Conservation (phyloP, 805 yeast genomes). For the Tetrapisispora iriomotensis region DNA sequence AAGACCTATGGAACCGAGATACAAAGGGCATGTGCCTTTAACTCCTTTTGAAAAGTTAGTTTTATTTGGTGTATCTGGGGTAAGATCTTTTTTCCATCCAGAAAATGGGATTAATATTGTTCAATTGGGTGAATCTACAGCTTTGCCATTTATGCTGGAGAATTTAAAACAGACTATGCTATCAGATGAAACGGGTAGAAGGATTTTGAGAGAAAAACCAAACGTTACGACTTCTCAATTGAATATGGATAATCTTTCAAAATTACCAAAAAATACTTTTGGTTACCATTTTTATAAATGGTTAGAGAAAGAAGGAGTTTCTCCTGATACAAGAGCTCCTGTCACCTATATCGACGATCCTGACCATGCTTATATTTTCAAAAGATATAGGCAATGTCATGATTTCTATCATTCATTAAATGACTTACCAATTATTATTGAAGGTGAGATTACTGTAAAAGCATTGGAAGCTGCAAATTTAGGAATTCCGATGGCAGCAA, state of each 20-base stretch:
- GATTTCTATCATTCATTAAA: slow-evolving; percentile 92
- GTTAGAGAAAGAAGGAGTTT: slow-evolving; percentile 78
- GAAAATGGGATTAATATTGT: slow-evolving; percentile 67
- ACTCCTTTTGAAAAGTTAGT: slow-evolving; percentile 49
- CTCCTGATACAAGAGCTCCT: slow-evolving; percentile 87
- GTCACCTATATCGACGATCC: slow-evolving; percentile 84
- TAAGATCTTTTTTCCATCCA: slow-evolving; percentile 71
- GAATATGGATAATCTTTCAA: slow-evolving; percentile 48
- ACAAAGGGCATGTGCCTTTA: slow-evolving; percentile 75
- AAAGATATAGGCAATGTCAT: slow-evolving; percentile 91
- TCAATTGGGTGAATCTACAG: slow-evolving; percentile 85
- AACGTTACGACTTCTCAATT: slow-evolving; percentile 67
- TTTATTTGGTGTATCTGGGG: slow-evolving; percentile 61
- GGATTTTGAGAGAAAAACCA: slow-evolving; percentile 70
- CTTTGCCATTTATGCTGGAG: slow-evolving; percentile 56
- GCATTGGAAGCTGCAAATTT: slow-evolving; percentile 86
- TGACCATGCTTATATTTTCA: slow-evolving; percentile 85
- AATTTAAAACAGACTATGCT: slow-evolving; percentile 66
- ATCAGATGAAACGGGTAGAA: slow-evolving; percentile 62
- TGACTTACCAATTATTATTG: slow-evolving; percentile 81
- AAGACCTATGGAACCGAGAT: slow-evolving; percentile 31
- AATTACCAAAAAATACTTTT: slow-evolving; percentile 56
- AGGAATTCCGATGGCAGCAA: slow-evolving; percentile 90
- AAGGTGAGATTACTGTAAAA: slow-evolving; percentile 94
- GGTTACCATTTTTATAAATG: slow-evolving; percentile 75